Conservation (phyloP, 345 rosid species). For the Diplotaxis tenuifolia region DNA sequence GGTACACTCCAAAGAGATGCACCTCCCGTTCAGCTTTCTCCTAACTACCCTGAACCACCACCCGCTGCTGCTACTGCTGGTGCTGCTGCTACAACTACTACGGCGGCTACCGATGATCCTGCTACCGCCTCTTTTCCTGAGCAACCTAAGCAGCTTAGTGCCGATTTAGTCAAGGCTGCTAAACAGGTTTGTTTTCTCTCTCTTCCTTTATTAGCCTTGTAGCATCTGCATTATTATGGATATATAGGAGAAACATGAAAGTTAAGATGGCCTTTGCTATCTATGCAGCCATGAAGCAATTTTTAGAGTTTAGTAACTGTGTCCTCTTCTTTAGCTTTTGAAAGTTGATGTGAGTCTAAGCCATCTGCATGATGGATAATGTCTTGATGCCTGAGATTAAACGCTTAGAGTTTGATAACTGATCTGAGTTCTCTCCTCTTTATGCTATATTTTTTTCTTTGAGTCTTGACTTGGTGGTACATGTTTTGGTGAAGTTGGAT, state of each 20-base stretch:
- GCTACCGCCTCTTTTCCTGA: conserved; percentile 47
- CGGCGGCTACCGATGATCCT: conserved; percentile 51
- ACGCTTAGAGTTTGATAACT: too few species aligned
- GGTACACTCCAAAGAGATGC: too few species aligned
- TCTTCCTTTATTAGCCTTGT: too few species aligned
- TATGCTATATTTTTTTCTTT: neutral
- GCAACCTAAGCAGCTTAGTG: conserved; percentile 79
- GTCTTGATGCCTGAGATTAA: neutral
- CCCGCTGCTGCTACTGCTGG: too few species aligned
- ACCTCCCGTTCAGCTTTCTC: too few species aligned
- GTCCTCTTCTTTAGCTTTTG: neutral
- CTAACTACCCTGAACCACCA: too few species aligned
- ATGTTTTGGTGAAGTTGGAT: conserved; percentile 61
- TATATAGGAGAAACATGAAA: neutral
- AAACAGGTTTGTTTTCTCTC: too few species aligned
- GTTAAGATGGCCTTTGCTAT: neutral
- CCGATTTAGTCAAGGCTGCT: conserved; percentile 85
- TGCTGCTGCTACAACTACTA: too few species aligned
- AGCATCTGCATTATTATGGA: neutral
- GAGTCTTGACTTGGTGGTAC: neutral
- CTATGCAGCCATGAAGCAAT: neutral
- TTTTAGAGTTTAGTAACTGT: neutral
- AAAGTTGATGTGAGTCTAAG: neutral
- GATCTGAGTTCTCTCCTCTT: neutral
- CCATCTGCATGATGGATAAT: neutral